Evolutionary conservation across 768 basidiomycete genomes (phyloP).

Genomic region (Lactarius vividus): DNA sequence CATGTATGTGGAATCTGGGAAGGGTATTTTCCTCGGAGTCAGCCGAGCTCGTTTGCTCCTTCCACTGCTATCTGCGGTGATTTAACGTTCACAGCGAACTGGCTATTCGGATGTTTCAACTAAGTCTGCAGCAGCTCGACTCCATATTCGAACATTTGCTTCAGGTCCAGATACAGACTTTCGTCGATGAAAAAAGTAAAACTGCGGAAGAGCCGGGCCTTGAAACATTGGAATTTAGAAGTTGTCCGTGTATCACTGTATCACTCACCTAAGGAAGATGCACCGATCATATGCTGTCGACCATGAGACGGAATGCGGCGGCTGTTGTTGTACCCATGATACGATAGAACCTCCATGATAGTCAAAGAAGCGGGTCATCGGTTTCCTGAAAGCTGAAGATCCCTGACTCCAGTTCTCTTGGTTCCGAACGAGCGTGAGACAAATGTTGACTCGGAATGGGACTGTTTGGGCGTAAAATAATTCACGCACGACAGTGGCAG

Average conservation of each 20-base stretch:
- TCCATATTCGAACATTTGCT: background rate
- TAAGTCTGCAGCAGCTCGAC: background rate
- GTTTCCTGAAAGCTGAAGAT: too few relatives aligned
- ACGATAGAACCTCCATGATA: too few relatives aligned
- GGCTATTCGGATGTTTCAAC: background rate
- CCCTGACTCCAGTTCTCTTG: constrained; percentile 42
- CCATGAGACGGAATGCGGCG: too few relatives aligned
- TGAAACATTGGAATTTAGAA: background rate
- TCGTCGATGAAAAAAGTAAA: background rate
- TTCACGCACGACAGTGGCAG: constrained; percentile 38
- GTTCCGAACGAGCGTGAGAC: constrained; percentile 41
- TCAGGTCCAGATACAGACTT: background rate
- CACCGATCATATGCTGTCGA: too few relatives aligned
- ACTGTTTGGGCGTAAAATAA: constrained; percentile 39
- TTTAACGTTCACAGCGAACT: background rate
- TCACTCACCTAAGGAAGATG: background rate
- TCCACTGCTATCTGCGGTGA: background rate
- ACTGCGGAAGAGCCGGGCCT: background rate
- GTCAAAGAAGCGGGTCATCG: too few relatives aligned
- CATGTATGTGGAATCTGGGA: background rate
- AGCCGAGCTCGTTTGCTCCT: background rate
- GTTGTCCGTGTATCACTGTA: too few relatives aligned
- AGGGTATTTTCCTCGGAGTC: too few relatives aligned
- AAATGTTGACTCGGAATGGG: constrained; percentile 39
- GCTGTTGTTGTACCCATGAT: too few relatives aligned